Conservation (phyloP, 306 rosid genomes). For the Hippophae tibetana region DNA sequence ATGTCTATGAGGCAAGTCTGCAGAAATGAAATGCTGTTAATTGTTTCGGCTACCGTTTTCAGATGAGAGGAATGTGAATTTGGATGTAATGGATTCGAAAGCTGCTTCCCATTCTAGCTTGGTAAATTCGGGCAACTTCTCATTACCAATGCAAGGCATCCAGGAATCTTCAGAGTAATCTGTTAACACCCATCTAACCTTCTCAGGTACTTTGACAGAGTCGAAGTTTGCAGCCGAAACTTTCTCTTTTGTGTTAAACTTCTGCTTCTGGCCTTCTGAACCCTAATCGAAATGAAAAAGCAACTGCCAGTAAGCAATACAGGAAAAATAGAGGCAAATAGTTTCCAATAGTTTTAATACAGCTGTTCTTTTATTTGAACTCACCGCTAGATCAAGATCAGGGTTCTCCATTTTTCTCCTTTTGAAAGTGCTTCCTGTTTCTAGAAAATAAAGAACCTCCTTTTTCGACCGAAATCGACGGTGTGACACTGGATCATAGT, state of each 20-base stretch:
- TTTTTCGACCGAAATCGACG: conserved; percentile 48
- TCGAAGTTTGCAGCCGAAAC: conserved; percentile 28
- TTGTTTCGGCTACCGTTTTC: conserved; percentile 8
- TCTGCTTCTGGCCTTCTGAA: conserved; percentile 25
- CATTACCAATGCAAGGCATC: conserved; percentile 36
- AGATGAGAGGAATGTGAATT: too few species aligned
- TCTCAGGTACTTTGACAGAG: conserved; percentile 36
- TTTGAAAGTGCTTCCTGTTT: conserved; percentile 36
- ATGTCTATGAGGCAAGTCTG: background rate
- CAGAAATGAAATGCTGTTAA: conserved; percentile 4
- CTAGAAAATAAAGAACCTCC: conserved; percentile 48
- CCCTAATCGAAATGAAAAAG: conserved; percentile 17
- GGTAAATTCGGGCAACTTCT: conserved; percentile 25
- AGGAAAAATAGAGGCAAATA: background rate
- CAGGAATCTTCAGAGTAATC: conserved; percentile 31
- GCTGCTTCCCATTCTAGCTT: conserved; percentile 40
- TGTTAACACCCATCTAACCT: conserved; percentile 47
- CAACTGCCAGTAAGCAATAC: background rate
- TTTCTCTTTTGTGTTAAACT: conserved; percentile 19
- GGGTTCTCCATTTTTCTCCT: conserved; percentile 22
- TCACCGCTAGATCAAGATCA: conserved; percentile 19
- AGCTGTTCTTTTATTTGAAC: conserved; percentile 11
- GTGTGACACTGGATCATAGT: conserved; percentile 36
- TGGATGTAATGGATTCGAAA: conserved; percentile 21
- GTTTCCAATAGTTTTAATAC: background rate